Evolutionary conservation across 2,329 filamentous ascomycete genomes (phyloP).

Genomic region (Phyllosticta ampelicida): DNA sequence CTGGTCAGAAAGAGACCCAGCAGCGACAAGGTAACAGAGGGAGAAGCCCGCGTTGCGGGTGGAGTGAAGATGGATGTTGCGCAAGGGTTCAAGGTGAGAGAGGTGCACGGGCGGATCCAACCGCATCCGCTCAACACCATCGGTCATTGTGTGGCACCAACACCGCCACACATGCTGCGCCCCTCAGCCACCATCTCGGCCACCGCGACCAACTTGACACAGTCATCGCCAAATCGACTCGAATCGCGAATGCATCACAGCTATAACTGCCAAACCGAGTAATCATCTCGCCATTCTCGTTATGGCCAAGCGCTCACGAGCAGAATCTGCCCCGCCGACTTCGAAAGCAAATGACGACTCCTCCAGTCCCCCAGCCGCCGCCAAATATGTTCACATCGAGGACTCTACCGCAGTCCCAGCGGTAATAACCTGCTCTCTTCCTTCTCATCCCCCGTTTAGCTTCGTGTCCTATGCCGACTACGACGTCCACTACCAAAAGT

Average conservation of each 20-base stretch:
- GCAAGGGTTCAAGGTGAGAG: background rate
- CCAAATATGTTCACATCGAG: slow-evolving; percentile 46
- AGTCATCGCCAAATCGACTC: too few species aligned
- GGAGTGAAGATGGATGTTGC: background rate
- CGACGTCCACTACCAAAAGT: slow-evolving; percentile 72
- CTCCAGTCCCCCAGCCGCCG: slow-evolving; percentile 16
- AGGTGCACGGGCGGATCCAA: too few species aligned
- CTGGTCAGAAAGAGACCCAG: background rate
- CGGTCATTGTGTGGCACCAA: background rate
- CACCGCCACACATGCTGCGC: background rate
- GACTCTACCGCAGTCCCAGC: slow-evolving; percentile 17
- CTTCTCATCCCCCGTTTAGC: slow-evolving; percentile 61
- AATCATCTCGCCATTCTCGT: slow-evolving; percentile 12
- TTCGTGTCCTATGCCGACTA: slow-evolving; percentile 73
- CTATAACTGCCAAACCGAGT: slow-evolving; percentile 1
- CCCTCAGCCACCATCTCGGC: background rate
- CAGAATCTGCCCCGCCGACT: slow-evolving; percentile 33
- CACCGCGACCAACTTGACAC: too few species aligned
- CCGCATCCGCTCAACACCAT: background rate
- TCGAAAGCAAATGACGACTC: slow-evolving; percentile 14
- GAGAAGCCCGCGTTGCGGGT: background rate
- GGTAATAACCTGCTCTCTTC: slow-evolving; percentile 69
- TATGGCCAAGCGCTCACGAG: slow-evolving; percentile 53
- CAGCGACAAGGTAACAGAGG: background rate
- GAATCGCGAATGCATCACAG: too few species aligned